Percentiles rank a stretch among this genome's conserved stretches.
Conservation (phyloP, 305 asterid genomes). For the Solanum chacoense region DNA sequence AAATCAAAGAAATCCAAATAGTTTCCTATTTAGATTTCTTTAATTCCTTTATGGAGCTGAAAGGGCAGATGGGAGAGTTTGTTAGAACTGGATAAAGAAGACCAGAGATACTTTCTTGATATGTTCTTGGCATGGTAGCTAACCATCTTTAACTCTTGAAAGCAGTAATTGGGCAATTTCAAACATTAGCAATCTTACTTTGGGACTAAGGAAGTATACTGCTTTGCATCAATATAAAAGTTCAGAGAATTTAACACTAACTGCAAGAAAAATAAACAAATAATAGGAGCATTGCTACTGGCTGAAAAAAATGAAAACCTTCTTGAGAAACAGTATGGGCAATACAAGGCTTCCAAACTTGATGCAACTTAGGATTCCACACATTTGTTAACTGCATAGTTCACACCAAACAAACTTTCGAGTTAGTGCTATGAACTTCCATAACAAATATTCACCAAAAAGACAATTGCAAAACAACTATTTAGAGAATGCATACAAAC, state of each 20-base stretch:
- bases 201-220: neutral
- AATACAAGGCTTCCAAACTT: constrained; percentile 87
- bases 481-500: neutral
- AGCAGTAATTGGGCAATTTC: neutral
- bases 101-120: neutral
- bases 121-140: neutral
- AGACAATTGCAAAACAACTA: neutral
- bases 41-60: neutral
- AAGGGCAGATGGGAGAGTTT: neutral
- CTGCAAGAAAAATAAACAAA: neutral
- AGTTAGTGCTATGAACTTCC: constrained; percentile 1
- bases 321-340: constrained; percentile 47
- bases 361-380: constrained; percentile 73
- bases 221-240: neutral
- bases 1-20: neutral
- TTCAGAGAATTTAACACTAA: neutral
- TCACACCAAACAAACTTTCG: neutral
- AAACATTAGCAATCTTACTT: neutral
- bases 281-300: neutral
- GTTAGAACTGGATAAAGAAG: neutral
- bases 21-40: neutral
- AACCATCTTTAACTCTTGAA: neutral
- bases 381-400: constrained; percentile 63
- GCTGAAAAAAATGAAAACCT: constrained; percentile 28
- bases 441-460: neutral